phyloP scores from a whole-genome alignment of 495 filamentous ascomycete genomes.

The Trichoderma orchidacearum region DNA sequence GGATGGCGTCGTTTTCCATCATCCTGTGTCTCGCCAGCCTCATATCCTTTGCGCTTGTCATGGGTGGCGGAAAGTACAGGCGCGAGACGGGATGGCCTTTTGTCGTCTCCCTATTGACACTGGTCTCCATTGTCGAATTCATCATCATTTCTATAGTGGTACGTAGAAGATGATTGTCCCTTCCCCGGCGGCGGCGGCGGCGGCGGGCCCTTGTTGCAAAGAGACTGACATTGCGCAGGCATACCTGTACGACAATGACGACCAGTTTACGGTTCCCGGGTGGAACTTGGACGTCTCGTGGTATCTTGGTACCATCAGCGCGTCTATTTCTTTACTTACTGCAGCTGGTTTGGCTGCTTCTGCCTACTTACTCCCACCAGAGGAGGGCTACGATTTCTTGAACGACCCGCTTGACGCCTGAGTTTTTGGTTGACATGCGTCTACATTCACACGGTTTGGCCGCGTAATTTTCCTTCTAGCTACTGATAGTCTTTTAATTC shows the following conservation, averaged over 20 bases:
- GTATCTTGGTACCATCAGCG: constrained; percentile 64
- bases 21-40: constrained; percentile 63
- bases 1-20: constrained; percentile 70
- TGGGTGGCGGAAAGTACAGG: constrained; percentile 63
- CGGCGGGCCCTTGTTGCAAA: neutral
- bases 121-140: constrained; percentile 49
- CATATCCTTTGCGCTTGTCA: constrained; percentile 58
- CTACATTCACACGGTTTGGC: neutral
- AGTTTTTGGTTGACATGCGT: neutral
- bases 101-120: constrained; percentile 45
- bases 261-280: constrained; percentile 66
- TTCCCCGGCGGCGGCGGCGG: no score
- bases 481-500: neutral
- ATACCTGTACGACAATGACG: constrained; percentile 74
- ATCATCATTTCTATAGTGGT: constrained; percentile 69
- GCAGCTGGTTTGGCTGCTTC: constrained; percentile 48
- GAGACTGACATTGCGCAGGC: constrained; percentile 32
- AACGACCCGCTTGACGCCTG: constrained; percentile 18
- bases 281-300: constrained; percentile 72
- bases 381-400: constrained; percentile 70
- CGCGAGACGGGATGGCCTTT: constrained; percentile 69
- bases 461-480: neutral
- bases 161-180: constrained; percentile 22
- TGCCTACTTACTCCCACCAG: constrained; percentile 53
- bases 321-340: constrained; percentile 47